Percentiles rank a stretch among this genome's conserved stretches.
Conservation (phyloP, 305 asterid genomes). For the Ilex paraguariensis region DNA sequence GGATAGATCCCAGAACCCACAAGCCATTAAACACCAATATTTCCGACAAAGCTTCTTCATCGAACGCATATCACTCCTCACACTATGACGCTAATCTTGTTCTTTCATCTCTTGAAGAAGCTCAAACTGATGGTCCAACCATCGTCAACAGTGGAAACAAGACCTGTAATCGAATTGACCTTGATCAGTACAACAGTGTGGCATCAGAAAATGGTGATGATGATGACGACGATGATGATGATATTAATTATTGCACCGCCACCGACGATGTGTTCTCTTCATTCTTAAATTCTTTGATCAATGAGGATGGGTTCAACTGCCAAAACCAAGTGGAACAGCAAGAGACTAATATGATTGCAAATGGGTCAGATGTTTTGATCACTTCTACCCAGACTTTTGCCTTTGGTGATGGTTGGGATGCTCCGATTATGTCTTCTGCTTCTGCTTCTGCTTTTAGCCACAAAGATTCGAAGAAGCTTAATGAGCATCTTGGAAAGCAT, state of each 20-base stretch:
- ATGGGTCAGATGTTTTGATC: background rate
- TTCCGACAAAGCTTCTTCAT: background rate
- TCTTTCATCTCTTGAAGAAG: background rate
- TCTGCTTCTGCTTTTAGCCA: background rate
- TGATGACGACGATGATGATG: slow-evolving; percentile 19
- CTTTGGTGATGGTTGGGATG: background rate
- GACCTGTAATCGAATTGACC: background rate
- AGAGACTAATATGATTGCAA: background rate
- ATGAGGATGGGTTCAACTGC: slow-evolving; percentile 43
- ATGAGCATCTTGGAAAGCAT: too few relatives aligned
- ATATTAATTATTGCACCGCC: slow-evolving; percentile 21
- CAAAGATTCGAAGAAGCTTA: background rate
- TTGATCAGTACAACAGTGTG: background rate
- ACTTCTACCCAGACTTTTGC: background rate
- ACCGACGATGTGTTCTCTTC: slow-evolving; percentile 46
- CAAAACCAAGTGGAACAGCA: slow-evolving; percentile 8
- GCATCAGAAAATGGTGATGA: slow-evolving; percentile 6
- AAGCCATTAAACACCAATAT: slow-evolving; percentile 30
- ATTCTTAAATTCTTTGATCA: slow-evolving; percentile 61
- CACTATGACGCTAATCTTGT: background rate
- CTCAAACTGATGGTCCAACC: background rate
- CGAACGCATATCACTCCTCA: background rate
- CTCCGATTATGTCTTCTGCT: background rate
- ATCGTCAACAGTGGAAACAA: background rate
- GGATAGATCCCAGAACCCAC: slow-evolving; percentile 77